phyloP scores from a whole-genome alignment of 1,284 basidiomycete species.

The Fomitopsis betulina region DNA sequence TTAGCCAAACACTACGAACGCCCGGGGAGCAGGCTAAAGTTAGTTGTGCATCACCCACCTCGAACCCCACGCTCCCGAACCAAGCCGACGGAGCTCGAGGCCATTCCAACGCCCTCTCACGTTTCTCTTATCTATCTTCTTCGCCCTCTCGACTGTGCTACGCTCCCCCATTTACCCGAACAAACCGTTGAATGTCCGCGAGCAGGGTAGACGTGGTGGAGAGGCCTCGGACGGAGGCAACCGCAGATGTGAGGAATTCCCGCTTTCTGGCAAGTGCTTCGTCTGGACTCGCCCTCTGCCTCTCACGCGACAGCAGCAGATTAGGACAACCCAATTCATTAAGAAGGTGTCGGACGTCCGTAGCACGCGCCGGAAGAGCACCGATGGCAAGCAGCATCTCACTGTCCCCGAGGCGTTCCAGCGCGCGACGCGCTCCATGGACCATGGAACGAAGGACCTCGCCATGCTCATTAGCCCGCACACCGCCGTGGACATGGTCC shows the following conservation, averaged over 20 bases:
- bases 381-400: slow-evolving; percentile 6
- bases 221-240: slow-evolving; percentile 8
- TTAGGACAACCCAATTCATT: slow-evolving; percentile 21
- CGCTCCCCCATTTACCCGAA: no score
- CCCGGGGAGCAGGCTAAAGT: not conserved
- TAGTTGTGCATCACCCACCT: not conserved
- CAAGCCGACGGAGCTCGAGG: not conserved
- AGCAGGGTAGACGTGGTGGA: slow-evolving; percentile 12
- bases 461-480: slow-evolving; percentile 11
- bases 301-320: slow-evolving; percentile 13
- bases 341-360: slow-evolving; percentile 23
- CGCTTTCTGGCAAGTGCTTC: slow-evolving; percentile 16
- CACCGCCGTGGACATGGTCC: slow-evolving; percentile 13
- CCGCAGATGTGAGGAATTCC: slow-evolving; percentile 11
- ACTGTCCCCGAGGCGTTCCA: slow-evolving; percentile 4
- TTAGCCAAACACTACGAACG: not conserved
- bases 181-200: slow-evolving; percentile 9
- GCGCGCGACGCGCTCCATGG: slow-evolving; percentile 20
- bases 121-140: not conserved
- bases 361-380: slow-evolving; percentile 13
- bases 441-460: slow-evolving; percentile 13
- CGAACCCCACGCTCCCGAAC: not conserved
- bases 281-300: not conserved
- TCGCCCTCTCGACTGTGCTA: not conserved
- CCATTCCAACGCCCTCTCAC: not conserved